Evolutionary conservation across 768 basidiomycete genomes (phyloP).

Genomic region (Fibroporia radiculosa): DNA sequence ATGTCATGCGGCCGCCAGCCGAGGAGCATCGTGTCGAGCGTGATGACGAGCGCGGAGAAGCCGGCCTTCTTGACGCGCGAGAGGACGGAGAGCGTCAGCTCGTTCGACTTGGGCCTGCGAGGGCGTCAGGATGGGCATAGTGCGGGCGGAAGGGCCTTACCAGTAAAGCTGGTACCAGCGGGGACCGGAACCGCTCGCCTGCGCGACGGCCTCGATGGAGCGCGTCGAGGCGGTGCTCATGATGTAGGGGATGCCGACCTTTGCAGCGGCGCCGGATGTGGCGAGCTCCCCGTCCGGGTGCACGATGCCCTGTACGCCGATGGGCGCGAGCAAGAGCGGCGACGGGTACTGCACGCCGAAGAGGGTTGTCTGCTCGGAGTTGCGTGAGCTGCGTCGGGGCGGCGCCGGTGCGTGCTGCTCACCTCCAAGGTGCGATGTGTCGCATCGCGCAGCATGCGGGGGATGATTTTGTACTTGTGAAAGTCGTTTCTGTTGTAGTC

Average conservation of each 20-base stretch:
- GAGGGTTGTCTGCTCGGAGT: conserved; percentile 46
- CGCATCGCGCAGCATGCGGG: conserved; percentile 65
- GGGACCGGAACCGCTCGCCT: conserved; percentile 57
- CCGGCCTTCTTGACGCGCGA: conserved; percentile 57
- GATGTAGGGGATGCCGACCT: conserved; percentile 58
- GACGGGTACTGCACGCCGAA: conserved; percentile 58
- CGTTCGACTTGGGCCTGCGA: conserved; percentile 54
- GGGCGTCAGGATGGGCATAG: background rate
- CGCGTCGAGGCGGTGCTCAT: conserved; percentile 70
- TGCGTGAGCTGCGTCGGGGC: background rate
- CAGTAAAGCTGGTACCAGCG: conserved; percentile 85
- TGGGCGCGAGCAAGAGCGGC: conserved; percentile 62
- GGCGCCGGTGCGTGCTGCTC: conserved; percentile 8
- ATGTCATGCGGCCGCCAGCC: conserved; percentile 79
- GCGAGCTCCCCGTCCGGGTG: conserved; percentile 67
- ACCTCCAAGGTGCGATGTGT: conserved; percentile 55
- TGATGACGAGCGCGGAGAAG: conserved; percentile 68
- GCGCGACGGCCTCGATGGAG: conserved; percentile 71
- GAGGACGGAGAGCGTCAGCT: conserved; percentile 57
- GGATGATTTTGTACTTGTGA: conserved; percentile 66
- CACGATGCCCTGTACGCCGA: conserved; percentile 75
- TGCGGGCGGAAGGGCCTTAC: conserved; percentile 27
- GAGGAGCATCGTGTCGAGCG: conserved; percentile 64
- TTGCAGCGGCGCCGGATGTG: conserved; percentile 55
- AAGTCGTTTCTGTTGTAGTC: conserved; percentile 57